Evolutionary conservation across 2,329 filamentous ascomycete genomes (phyloP), one percentile per base, ranked within the genome.

Genomic region (Knufia fluminis): DNA sequence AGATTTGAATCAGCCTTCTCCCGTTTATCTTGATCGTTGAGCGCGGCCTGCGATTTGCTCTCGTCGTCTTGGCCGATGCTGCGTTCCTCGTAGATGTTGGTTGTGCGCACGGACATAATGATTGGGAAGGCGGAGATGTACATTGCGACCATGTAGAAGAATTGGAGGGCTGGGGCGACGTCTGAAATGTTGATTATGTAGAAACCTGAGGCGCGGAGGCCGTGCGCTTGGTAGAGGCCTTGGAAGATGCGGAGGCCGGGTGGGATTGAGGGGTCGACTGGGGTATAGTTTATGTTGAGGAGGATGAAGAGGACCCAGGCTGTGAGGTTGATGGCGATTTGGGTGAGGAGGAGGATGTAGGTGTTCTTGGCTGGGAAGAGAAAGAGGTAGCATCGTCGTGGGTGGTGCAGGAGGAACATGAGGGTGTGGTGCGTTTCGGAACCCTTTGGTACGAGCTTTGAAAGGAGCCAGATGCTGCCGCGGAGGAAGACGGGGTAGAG

Each of bases 51-150:
- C 9, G 24, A 10, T 20, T 36, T 36, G 16, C 24, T 28, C 19
- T 43, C 40, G 40, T 24, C 40, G 9, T 43, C 14, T 10, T 40
- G 14, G 32, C 47, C 50, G 31, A 52, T 44, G 12, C 35, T 45
- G 4, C 47, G 38, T 64, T 97, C 91, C 67, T 96, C 91, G 71
- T 97, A 97, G 2, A 96, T 90, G 64, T 97, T 97, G 51, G 91
- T 96, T 56, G 86, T 78, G 24, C 82, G 76, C 66, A 83, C 77
- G 1, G 77, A 79, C 51, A 83, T 79, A 23, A 77, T 74, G 24
- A 46, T 17, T 26, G 80, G 80, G 51, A 80, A 82, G 1, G 74
- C 77, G 1, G 78, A 78, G 38, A 83, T 77, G 61, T 83, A 83
- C 77, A 83, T 83, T 69, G 81, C 79, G 49, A 82, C 71, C 12